Evolutionary conservation across 257 asterid species (phyloP), one percentile per base, ranked within the genome.

Genomic region (Solanum lycopersicoides): DNA sequence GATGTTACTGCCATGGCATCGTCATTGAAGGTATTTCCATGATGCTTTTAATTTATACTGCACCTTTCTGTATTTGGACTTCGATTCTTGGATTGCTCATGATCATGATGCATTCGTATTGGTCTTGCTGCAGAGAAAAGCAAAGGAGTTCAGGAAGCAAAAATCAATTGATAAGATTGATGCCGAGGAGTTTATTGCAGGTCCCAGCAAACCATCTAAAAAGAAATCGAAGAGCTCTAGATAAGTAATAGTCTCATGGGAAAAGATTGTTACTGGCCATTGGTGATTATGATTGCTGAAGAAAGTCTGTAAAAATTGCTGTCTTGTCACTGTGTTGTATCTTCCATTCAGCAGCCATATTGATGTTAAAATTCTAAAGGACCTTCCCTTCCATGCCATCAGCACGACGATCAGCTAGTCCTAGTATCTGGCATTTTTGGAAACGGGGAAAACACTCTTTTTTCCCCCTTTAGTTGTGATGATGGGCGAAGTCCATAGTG

Each of bases 21-120:
- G 34, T 92, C 99, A 79, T 82, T 96, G 92, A 96, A 94, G 96
- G 98, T 95, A 93, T 90, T 6, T 21, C 35, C 44, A 59, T 45
- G 28, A 37, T 13, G 16, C 23, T 75, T 44, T 87, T 56, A 42
- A 85, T 25, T 14, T 44, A 82, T 12, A 14, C 10, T 6, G 32
- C 59, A 20, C 73, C 73, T 45, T 68, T 56, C 59, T 41, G 42
- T 30, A 4, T 86, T 47, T 53, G 47, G 77, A 56, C 28, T 47
- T 80, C 47, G 85, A 80, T 45, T 45, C 30, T 30, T 47, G 35
- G 45, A 41, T 28, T 63, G n/a, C 86, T 83, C 18, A 60, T 86
- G 83, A 37, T 73, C 56, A 69, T 45, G 18, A 68, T 71, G 23
- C 65, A 25, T 30, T 66, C 74, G 16, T 63, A 28, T 69, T 82